phyloP scores from a whole-genome alignment of 1,284 basidiomycete genomes.

The Marasmius oreades region DNA sequence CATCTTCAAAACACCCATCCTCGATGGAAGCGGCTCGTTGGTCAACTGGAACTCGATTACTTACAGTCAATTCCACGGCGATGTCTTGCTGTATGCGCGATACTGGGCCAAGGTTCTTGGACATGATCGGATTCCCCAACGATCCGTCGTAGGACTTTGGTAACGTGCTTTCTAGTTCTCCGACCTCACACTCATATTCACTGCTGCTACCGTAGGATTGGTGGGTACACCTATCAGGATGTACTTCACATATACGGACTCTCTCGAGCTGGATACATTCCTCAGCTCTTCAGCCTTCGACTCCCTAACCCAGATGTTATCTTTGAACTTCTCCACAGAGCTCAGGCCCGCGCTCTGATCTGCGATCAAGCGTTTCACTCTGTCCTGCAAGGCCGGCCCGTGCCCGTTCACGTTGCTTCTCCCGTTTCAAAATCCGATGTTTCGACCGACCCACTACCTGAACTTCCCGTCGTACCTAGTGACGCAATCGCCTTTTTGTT shows the following conservation, averaged over 20 bases:
- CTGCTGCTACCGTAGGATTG: constrained; percentile 43
- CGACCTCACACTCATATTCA: constrained; percentile 4
- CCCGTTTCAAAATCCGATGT: constrained; percentile 34
- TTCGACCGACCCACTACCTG: constrained; percentile 39
- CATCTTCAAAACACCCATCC: constrained; percentile 47
- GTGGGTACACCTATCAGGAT: constrained; percentile 64
- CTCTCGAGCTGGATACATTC: constrained; percentile 67
- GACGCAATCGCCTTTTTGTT: constrained; percentile 60
- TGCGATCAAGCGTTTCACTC: constrained; percentile 47
- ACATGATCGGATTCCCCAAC: constrained; percentile 38
- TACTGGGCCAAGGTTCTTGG: constrained; percentile 50
- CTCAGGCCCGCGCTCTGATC: constrained; percentile 57
- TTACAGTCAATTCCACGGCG: constrained; percentile 48
- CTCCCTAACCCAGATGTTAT: constrained; percentile 66
- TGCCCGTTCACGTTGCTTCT: constrained; percentile 46
- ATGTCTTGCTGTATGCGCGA: constrained; percentile 51
- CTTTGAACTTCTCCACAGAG: constrained; percentile 56
- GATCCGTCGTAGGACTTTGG: constrained; percentile 68
- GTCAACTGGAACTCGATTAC: constrained; percentile 48
- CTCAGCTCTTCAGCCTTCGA: constrained; percentile 68
- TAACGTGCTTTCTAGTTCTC: constrained; percentile 32
- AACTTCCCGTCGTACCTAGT: constrained; percentile 33
- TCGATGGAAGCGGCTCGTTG: constrained; percentile 32
- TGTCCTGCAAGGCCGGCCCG: constrained; percentile 33
- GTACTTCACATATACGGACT: constrained; percentile 69